A percentile compares a stretch with the other conserved stretches of the same genome.
phyloP scores from a whole-genome alignment of 1,284 basidiomycete species.

The Fomitiporia mediterranea region DNA sequence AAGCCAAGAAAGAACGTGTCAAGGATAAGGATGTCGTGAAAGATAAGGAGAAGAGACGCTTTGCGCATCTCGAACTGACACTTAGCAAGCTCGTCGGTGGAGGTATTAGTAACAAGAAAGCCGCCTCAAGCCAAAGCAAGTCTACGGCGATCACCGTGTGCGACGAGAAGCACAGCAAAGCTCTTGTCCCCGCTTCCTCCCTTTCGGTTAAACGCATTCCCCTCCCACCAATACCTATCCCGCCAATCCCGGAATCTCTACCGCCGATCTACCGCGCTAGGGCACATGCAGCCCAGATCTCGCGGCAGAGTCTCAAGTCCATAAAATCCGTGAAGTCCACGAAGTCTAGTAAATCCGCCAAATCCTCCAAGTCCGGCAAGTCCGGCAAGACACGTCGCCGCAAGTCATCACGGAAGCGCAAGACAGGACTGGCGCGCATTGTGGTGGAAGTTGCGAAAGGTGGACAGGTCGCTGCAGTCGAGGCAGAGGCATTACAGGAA shows the following conservation, averaged over 20 bases:
- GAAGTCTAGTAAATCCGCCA: not conserved
- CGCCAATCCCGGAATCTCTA: not conserved
- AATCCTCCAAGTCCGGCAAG: not conserved
- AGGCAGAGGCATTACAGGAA: conserved; percentile 14
- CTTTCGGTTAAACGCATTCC: not conserved
- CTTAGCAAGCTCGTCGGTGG: not conserved
- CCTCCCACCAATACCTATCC: not conserved
- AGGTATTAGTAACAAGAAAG: not conserved
- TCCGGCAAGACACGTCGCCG: not conserved
- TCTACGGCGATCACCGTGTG: not conserved
- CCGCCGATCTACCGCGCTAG: not conserved
- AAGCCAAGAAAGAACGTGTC: not conserved
- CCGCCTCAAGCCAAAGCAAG: not conserved
- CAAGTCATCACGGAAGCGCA: conserved; percentile 7
- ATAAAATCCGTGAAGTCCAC: not conserved
- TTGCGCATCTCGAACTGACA: not conserved
- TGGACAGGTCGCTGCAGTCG: conserved; percentile 5
- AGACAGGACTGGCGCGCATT: conserved; percentile 17
- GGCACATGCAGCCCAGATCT: not conserved
- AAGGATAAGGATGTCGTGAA: not conserved
- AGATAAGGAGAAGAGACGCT: not conserved
- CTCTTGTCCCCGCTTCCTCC: not conserved
- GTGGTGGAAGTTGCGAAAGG: conserved; percentile 13
- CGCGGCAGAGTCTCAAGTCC: not conserved
- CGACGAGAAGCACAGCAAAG: not conserved